These are phyloP conservation scores for Xerophyta viscosa DNA, from an alignment of 106 monocot species.

Conservation along the genomic window DNA sequence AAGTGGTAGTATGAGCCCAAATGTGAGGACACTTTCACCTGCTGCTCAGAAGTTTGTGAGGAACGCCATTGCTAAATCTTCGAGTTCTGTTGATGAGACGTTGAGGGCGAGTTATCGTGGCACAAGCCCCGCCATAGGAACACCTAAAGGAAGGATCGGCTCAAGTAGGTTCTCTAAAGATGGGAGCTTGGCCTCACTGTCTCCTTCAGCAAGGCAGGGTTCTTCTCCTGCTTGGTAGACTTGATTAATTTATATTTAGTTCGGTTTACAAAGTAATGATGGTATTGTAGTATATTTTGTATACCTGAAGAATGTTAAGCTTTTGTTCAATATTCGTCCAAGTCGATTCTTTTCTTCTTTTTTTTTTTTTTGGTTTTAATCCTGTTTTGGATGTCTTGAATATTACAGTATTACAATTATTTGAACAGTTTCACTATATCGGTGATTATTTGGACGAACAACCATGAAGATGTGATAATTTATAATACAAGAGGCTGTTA, in stretches of 20 bases:
- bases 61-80: slow-evolving; percentile 86
- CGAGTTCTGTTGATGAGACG: slow-evolving; percentile 69
- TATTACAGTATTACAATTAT: too few relatives aligned
- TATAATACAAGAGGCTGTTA: too few relatives aligned
- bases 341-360: too few relatives aligned
- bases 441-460: too few relatives aligned
- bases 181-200: slow-evolving; percentile 47
- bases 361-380: too few relatives aligned
- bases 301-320: neutral
- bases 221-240: slow-evolving; percentile 43
- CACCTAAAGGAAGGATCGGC: slow-evolving; percentile 43
- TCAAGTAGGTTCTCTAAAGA: slow-evolving; percentile 79
- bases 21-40: slow-evolving; percentile 64
- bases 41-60: slow-evolving; percentile 95
- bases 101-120: slow-evolving; percentile 92
- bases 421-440: too few relatives aligned
- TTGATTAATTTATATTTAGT: neutral
- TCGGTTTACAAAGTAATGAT: neutral
- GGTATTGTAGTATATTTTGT: neutral
- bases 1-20: slow-evolving; percentile 74
- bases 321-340: too few relatives aligned
- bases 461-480: too few relatives aligned
- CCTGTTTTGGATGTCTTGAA: too few relatives aligned
- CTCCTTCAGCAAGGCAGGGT: slow-evolving; percentile 60
- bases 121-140: slow-evolving; percentile 34